Conservation (phyloP, 495 filamentous ascomycete genomes). For the Neurospora sp. region DNA sequence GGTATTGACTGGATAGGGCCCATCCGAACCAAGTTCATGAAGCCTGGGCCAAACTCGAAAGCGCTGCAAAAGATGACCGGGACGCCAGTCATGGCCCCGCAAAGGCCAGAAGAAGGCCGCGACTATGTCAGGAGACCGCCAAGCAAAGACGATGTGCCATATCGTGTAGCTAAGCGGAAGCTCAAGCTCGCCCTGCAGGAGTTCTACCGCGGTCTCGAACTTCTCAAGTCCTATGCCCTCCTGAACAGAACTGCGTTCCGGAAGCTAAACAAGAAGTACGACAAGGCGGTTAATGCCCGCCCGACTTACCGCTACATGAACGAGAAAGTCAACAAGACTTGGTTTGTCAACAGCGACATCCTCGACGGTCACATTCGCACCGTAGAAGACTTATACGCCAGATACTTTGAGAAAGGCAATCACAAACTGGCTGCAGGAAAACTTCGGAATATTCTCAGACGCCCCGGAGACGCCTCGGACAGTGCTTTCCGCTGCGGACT, state of each 20-base stretch:
- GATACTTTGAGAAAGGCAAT: conserved; percentile 86
- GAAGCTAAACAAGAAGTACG: conserved; percentile 98
- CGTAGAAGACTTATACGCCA: conserved; percentile 82
- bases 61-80: conserved; percentile 29
- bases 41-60: conserved; percentile 37
- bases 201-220: conserved; percentile 82
- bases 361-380: conserved; percentile 65
- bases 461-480: conserved; percentile 56
- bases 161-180: conserved; percentile 77
- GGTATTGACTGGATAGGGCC: conserved; percentile 29
- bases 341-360: conserved; percentile 79
- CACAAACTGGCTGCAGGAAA: conserved; percentile 83
- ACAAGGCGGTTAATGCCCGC: conserved; percentile 73
- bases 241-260: conserved; percentile 87
- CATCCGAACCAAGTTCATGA: conserved; percentile 31
- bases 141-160: conserved; percentile 51
- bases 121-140: conserved; percentile 56
- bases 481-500: conserved; percentile 72
- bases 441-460: conserved; percentile 57
- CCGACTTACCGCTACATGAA: conserved; percentile 76
- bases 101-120: conserved; percentile 30
- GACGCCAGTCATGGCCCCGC: conserved; percentile 27
- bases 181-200: conserved; percentile 84
- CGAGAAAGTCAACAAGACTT: conserved; percentile 81
- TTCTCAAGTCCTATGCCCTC: conserved; percentile 81